Evolutionary conservation across 2,329 filamentous ascomycete genomes (phyloP).

Genomic region (Macrophomina pseudophaseolina): DNA sequence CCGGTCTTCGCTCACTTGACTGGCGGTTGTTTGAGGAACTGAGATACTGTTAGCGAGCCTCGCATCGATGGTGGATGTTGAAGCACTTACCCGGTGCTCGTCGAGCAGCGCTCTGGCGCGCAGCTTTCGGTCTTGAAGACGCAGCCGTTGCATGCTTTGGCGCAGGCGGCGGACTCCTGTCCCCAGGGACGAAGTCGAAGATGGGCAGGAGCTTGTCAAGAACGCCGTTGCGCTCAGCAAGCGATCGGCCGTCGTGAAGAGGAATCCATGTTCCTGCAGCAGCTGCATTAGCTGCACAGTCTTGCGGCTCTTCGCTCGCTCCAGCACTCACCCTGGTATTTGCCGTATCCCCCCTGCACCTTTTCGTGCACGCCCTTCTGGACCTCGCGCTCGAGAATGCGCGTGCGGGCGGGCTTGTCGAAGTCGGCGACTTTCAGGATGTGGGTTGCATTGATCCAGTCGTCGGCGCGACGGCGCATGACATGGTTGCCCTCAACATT

Average conservation of each 20-base stretch:
- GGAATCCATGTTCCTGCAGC: constrained; percentile 90
- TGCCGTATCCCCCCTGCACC: constrained; percentile 96
- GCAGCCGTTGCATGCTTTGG: constrained; percentile 80
- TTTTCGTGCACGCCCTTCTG: constrained; percentile 97
- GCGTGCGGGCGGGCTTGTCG: constrained; percentile 92
- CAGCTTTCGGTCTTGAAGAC: constrained; percentile 77
- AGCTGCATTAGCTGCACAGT: background rate
- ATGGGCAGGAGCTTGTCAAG: constrained; percentile 83
- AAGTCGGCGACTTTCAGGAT: constrained; percentile 97
- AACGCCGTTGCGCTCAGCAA: constrained; percentile 86
- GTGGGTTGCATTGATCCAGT: constrained; percentile 99
- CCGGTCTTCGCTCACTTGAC: constrained; percentile 61
- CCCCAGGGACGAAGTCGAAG: constrained; percentile 85
- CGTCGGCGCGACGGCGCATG: constrained; percentile 89
- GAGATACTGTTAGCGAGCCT: background rate
- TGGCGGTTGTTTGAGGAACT: constrained; percentile 38
- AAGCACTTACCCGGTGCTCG: constrained; percentile 30
- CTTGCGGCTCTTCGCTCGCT: background rate
- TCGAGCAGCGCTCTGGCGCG: constrained; percentile 66
- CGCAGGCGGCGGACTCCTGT: constrained; percentile 87
- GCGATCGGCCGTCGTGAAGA: constrained; percentile 75
- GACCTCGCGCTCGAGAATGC: constrained; percentile 94
- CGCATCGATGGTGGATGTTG: background rate
- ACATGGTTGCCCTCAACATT: constrained; percentile 90
- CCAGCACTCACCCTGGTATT: constrained; percentile 80